These are phyloP conservation scores for Nigrograna mackinnonii DNA, from an alignment of 2,329 filamentous ascomycete species.

Conservation along the genomic window DNA sequence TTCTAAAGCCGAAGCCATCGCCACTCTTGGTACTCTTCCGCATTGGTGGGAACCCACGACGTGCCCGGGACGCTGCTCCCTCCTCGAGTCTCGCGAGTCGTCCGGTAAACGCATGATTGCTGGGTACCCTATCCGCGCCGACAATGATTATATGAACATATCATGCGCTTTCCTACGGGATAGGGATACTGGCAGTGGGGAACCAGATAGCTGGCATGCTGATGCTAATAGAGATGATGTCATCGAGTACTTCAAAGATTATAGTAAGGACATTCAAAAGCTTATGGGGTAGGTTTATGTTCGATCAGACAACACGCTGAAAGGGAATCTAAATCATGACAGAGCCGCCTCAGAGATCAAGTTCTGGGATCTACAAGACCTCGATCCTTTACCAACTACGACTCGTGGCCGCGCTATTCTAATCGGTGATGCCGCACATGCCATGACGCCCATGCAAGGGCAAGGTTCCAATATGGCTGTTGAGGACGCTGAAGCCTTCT, in stretches of 20 bases:
- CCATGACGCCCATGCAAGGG: conserved; percentile 55
- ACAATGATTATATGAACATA: conserved; percentile 7
- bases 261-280: conserved; percentile 22
- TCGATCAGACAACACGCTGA: neutral
- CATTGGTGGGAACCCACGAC: conserved; percentile 11
- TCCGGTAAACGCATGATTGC: conserved; percentile 4
- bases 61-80: conserved; percentile 1
- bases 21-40: conserved; percentile 5
- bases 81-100: conserved; percentile 6
- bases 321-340: conserved; percentile 5
- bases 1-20: conserved; percentile 4
- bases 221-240: conserved; percentile 37
- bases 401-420: conserved; percentile 50
- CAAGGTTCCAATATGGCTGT: conserved; percentile 59
- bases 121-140: conserved; percentile 6
- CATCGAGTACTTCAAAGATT: conserved; percentile 41
- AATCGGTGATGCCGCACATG: conserved; percentile 61
- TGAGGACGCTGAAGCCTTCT: conserved; percentile 55
- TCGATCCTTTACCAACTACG: conserved; percentile 7
- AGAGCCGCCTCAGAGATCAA: conserved; percentile 8
- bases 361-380: conserved; percentile 10
- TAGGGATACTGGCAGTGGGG: neutral
- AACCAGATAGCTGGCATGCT: conserved; percentile 40
- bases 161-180: conserved; percentile 6
- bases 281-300: conserved; percentile 2